Conservation (phyloP, 192 early-diverging fungal species). For the Backusella tuberculispora region DNA sequence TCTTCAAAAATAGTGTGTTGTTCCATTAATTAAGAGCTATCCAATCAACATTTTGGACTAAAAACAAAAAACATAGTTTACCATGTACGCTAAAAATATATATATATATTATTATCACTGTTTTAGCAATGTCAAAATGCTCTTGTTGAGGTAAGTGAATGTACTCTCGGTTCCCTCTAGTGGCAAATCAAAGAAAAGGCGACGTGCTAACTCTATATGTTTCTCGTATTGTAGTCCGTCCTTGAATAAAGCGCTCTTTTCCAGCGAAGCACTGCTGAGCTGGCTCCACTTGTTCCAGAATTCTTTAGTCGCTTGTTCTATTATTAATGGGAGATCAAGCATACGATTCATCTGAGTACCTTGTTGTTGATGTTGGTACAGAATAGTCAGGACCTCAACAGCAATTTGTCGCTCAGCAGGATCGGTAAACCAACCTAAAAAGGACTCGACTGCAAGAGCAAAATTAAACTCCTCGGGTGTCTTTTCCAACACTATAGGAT, state of each 20-base stretch:
- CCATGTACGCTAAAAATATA: too few relatives aligned
- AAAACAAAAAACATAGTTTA: too few relatives aligned
- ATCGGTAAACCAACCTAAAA: slow-evolving; percentile 70
- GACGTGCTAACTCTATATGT: slow-evolving; percentile 62
- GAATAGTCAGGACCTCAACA: slow-evolving; percentile 70
- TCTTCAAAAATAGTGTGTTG: too few relatives aligned
- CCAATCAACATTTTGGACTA: too few relatives aligned
- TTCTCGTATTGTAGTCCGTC: slow-evolving; percentile 53
- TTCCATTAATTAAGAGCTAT: too few relatives aligned
- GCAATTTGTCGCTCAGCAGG: slow-evolving; percentile 82
- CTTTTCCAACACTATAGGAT: slow-evolving; percentile 80
- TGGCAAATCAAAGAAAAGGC: slow-evolving; percentile 80
- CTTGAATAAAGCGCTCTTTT: not conserved
- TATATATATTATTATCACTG: not conserved
- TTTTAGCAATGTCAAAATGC: not conserved
- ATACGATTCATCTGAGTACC: slow-evolving; percentile 64
- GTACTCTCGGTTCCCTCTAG: slow-evolving; percentile 68
- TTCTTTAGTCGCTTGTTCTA: slow-evolving; percentile 62
- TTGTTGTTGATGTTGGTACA: slow-evolving; percentile 66
- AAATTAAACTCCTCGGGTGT: slow-evolving; percentile 87
- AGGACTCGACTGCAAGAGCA: slow-evolving; percentile 73
- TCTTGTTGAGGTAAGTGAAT: slow-evolving; percentile 58
- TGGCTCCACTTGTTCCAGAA: slow-evolving; percentile 75
- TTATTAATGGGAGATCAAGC: slow-evolving; percentile 64
- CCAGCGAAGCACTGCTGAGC: slow-evolving; percentile 35